Evolutionary conservation across 495 filamentous ascomycete genomes (phyloP).

Genomic region (Penicillium crystallinum): DNA sequence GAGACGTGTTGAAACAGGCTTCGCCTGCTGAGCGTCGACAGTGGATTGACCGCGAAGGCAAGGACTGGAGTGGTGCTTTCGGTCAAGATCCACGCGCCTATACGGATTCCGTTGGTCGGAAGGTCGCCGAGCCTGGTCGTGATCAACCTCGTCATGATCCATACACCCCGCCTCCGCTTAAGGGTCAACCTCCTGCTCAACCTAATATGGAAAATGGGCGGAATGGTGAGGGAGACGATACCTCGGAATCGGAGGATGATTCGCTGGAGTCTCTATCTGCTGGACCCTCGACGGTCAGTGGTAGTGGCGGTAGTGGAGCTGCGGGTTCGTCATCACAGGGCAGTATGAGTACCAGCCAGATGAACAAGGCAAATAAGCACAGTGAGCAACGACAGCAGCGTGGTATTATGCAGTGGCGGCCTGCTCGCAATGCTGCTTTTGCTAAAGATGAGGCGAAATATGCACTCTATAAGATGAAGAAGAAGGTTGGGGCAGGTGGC

Average conservation of each 20-base stretch:
- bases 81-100: constrained; percentile 56
- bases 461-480: constrained; percentile 41
- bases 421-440: constrained; percentile 48
- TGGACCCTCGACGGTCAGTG: constrained; percentile 18
- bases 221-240: constrained; percentile 3
- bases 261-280: neutral
- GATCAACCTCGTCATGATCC: constrained; percentile 58
- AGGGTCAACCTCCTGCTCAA: constrained; percentile 25
- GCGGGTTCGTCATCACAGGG: constrained; percentile 11
- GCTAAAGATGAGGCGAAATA: constrained; percentile 49
- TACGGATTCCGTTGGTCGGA: constrained; percentile 46
- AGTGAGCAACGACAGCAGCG: constrained; percentile 49
- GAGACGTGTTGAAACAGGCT: constrained; percentile 71
- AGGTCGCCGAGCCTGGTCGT: constrained; percentile 49
- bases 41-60: constrained; percentile 76
- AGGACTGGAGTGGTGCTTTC: constrained; percentile 88
- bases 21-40: constrained; percentile 62
- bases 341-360: constrained; percentile 13
- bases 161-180: constrained; percentile 39
- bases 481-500: constrained; percentile 41
- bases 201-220: neutral
- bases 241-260: constrained; percentile 12
- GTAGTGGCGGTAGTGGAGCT: neutral
- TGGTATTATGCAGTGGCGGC: constrained; percentile 52
- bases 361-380: constrained; percentile 36